Evolutionary conservation across 2,329 filamentous ascomycete species (phyloP).

Genomic region (Sporothrix schenckii): DNA sequence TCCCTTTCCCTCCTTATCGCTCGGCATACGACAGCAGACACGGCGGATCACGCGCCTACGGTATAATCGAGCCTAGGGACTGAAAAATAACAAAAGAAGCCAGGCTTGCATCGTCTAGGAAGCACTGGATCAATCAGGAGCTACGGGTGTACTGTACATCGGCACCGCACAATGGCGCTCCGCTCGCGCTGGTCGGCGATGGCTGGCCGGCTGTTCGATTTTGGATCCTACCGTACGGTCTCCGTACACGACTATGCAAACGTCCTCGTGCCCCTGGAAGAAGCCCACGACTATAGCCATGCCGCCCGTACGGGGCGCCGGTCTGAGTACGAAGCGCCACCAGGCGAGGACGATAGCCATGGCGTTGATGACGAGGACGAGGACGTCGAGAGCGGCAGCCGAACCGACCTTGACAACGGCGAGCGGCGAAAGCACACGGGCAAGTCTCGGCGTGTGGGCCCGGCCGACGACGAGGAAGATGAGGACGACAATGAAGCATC

Average conservation of each 20-base stretch:
- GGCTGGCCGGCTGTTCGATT: conserved; percentile 19
- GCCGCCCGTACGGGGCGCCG: conserved; percentile 52
- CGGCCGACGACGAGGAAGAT: conserved; percentile 36
- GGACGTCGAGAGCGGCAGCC: conserved; percentile 38
- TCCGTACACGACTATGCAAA: conserved; percentile 56
- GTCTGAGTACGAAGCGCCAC: conserved; percentile 49
- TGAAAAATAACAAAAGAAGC: neutral
- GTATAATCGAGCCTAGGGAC: neutral
- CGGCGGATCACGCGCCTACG: conserved; percentile 7
- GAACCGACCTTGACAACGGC: conserved; percentile 35
- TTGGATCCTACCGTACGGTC: conserved; percentile 42
- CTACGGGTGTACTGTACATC: neutral
- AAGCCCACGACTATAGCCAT: conserved; percentile 60
- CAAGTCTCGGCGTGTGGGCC: conserved; percentile 28
- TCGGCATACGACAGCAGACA: neutral
- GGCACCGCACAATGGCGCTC: conserved; percentile 6
- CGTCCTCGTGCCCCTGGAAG: conserved; percentile 57
- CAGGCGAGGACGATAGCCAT: conserved; percentile 41
- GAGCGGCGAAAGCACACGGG: conserved; percentile 38
- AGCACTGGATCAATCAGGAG: neutral
- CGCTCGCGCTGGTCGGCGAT: conserved; percentile 21
- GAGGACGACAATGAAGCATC: conserved; percentile 42
- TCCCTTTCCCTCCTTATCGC: neutral
- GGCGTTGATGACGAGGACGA: conserved; percentile 44
- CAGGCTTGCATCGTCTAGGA: neutral